Conservation (phyloP, 2,329 filamentous ascomycete genomes). For the Xenosphaeropsis pyriputrescens region DNA sequence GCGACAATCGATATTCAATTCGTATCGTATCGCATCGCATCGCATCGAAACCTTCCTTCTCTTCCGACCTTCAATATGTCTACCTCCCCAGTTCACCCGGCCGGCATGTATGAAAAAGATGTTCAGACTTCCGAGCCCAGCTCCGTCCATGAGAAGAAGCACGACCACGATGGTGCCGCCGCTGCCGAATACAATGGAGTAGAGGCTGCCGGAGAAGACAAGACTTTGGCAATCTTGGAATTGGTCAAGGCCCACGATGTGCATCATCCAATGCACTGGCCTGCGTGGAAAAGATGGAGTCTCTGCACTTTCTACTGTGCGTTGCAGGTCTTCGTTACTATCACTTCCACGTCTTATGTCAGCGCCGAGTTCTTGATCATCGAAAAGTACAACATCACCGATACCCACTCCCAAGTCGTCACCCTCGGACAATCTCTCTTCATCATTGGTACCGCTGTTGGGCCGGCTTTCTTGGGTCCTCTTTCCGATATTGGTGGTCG, state of each 20-base stretch:
- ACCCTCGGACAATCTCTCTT: constrained; percentile 26
- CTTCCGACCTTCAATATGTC: too few relatives aligned
- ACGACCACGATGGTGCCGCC: constrained; percentile 25
- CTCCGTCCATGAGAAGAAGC: neutral
- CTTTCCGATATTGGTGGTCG: constrained; percentile 24
- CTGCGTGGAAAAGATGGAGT: constrained; percentile 11
- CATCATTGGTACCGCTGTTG: constrained; percentile 25
- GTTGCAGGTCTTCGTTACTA: constrained; percentile 21
- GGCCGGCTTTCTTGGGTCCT: constrained; percentile 19
- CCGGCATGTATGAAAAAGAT: too few relatives aligned
- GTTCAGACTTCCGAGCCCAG: too few relatives aligned
- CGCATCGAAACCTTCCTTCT: neutral
- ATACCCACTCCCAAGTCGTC: constrained; percentile 19
- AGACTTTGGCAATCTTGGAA: constrained; percentile 12
- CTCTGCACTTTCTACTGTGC: constrained; percentile 11
- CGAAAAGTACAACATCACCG: constrained; percentile 18
- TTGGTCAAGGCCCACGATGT: constrained; percentile 12
- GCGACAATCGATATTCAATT: neutral
- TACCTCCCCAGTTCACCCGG: too few relatives aligned
- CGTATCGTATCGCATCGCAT: neutral
- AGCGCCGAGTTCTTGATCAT: constrained; percentile 21
- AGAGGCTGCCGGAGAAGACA: too few relatives aligned
- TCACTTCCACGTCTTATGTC: constrained; percentile 24
- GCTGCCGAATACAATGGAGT: constrained; percentile 21
- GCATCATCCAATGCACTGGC: constrained; percentile 15